Base-by-base conservation (phyloP, 805 yeast species). In the Maudiozyma saulgeensis region DNA sequence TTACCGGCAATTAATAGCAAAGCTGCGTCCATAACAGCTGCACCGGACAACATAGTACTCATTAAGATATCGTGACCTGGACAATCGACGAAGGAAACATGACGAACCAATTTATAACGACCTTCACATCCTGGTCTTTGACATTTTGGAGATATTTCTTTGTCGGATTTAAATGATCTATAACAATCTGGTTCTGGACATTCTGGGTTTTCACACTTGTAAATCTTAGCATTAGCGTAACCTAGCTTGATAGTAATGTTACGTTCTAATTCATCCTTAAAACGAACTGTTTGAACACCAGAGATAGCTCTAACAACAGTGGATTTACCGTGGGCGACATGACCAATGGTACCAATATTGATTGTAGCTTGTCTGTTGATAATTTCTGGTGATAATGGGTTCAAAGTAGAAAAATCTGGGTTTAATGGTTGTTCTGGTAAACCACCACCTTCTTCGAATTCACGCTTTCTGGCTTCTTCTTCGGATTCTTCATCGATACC, bases 1-100 rank as follows among this genome's bases (percentile, higher is more conserved):
- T 93, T 93, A 72, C 98, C 99, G 28, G 99, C 99, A 67, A 93
- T 84, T 57, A 93, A 78, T 65, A 93, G 76, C 53, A 93, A 76
- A 2, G 99, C 99, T 50, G 99, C 99, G 72, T 93, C 99, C 99
- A 93, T 93, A 56, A 93, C 99, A 16, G 99, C 99, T 37, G 99
- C 99, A 68, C 99, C 99, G 44, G 98, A 90, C 80, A 93, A 82
- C 99, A 93, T 93, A 58, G 99, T 93, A 79, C 97, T 89, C 99
- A 93, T 93, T 70, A 93, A 83, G 75, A 93, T 95, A 77, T 93
- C 99, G 86, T 93, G 99, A 70, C 99, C 99, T 53, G 99, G 99
- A 77, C 99, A 95, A 77, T 93, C 99, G 53, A 95, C 99, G 63
- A 95, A 95, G 11, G 96, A 88, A 48, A 93, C 99, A 68, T 93